Base-by-base conservation (phyloP, 2,329 filamentous ascomycete genomes). In the Chaetomium strumarium region DNA sequence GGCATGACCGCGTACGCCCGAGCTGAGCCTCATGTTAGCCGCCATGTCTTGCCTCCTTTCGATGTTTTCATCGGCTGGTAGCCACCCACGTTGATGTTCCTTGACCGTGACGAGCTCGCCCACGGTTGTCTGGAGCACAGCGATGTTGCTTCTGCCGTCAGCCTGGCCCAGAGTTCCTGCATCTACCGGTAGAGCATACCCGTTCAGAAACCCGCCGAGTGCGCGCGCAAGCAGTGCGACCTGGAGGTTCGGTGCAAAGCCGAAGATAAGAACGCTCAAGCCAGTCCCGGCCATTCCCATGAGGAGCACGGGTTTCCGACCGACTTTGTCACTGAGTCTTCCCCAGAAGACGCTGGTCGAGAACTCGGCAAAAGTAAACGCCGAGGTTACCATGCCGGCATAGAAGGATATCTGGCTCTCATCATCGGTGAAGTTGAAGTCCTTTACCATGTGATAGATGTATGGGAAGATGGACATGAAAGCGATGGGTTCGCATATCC, bases 401-500 rank as follows among this genome's bases (percentile, higher is more conserved):
- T 96, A 97, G 52, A 96, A 82, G 13, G 91, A 88, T 61, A 96
- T 95, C 66, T 87, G 83, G 63, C 79, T 84, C 58, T 86, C 76
- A 66, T 90, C 83, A 43, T 88, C 77, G 57, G 90, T 88, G 66
- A 96, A 85, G 64, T 88, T 77, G 71, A 97, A 97, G 56, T 90
- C 90, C 64, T 90, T 79, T 62, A 97, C 86, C 93, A 99, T 97
- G 75, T 88, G 92, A 75, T 96, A 97, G 62, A 95, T 90, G 70
- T 97, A 99, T 1, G 93, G 93, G 68, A 99, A 97, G 62, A 97
- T 96, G 49, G 91, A 96, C 90, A 96, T 97, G 77, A 99, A 97
- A 6, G 93, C 93, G 69, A 99, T 97, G 48, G 93, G 93, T 69
- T 99, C 93, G 76, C 90, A 96, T 75, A 99, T 92, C 66, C 93